Evolutionary conservation across 257 asterid species (phyloP), one percentile per base, ranked within the genome.

Genomic region (Primulina huaijiensis): DNA sequence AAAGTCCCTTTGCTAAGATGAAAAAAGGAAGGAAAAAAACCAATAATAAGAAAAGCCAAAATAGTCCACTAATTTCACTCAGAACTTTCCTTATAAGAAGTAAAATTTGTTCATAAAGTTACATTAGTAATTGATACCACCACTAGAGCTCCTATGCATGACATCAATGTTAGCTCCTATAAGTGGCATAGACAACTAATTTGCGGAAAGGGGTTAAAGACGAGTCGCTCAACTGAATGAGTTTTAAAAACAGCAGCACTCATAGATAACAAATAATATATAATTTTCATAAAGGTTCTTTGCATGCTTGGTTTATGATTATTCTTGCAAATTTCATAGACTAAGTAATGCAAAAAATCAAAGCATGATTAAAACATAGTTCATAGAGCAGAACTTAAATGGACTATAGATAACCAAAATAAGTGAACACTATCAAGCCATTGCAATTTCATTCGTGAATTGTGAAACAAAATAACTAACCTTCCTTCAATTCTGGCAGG

Each of bases 401-500:
- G 20, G 56, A 14, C 19, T 50, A 50, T 50, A 14, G 3, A 16
- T 50, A 16, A 50, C 57, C 20, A 5, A 38, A 50, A 5, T 8
- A 17, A 14, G 57, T 16, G 16, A 60, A 38, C 12, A 70, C 21
- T 12, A 17, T 8, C 4, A 60, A 52, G 46, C 10, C 20, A 16
- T 29, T 50, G 19, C 77, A 30, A 50, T 38, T 60, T 74, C 55
- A 65, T 23, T 38, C 25, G 64, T 50, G 11, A 57, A 4, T 31
- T 38, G 37, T 33, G 57, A 29, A 64, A 72, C 8, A 43, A 33
- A 77, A 53, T 10, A 20, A 69, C 85, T 64, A 75, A 87, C 98
- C 98, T 90, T 78, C 90, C 98, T 72, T 79, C 68, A 76, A 92
- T 77, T 75, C 74, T 84, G 8, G 96, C 88, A 72, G 99, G 99